Base-by-base conservation (phyloP, 192 early-diverging fungal genomes). In the Diversispora epigaea region DNA sequence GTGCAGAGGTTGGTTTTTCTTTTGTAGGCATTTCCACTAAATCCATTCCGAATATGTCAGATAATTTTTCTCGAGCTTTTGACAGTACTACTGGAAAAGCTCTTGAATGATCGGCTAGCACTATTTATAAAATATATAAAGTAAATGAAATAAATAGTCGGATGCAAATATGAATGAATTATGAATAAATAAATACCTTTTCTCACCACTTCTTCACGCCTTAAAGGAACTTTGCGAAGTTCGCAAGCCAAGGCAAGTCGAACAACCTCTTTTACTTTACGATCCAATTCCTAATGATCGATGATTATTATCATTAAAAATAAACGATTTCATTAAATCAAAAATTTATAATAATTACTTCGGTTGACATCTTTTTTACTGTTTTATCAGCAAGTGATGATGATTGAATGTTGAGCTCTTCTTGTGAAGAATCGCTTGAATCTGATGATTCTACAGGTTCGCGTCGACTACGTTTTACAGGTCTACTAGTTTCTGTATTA, bases 21-120 rank as follows among this genome's bases (percentile, higher is more conserved):
- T 67, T 80, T 9, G 75, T 57, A 1, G 84, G 84, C 21, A 91
- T 74, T 63, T 89, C 87, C 7, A 73, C 82, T 77, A 92, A 22
- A 43, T 87, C 86, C 84, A 92, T 86, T 8, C 91, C 91, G 84
- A 91, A 90, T 12, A 86, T 76, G 19, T 79, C 73, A 32, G 80
- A 77, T 10, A 92, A 67, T 22, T 77, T 70, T 19, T 80, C 65
- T 52, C 86, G 85, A 10, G 90, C 88, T 21, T 76, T 74, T 9
- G 78, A 65, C 50, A 90, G 83, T 3, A 89, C 80, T 1, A n/a
- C n/a, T n/a, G 79, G 72, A 55, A 80, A 89, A 17, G 79, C 46
- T 32, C 78, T 79, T 8, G 80, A 58, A 32, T 84, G 80, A 32
- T 84, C 80, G 39, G 78, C 76, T 49, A 92, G 64, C 2, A 90